phyloP scores from a whole-genome alignment of 129 eudicot genomes.

The Pulicaria dysenterica region DNA sequence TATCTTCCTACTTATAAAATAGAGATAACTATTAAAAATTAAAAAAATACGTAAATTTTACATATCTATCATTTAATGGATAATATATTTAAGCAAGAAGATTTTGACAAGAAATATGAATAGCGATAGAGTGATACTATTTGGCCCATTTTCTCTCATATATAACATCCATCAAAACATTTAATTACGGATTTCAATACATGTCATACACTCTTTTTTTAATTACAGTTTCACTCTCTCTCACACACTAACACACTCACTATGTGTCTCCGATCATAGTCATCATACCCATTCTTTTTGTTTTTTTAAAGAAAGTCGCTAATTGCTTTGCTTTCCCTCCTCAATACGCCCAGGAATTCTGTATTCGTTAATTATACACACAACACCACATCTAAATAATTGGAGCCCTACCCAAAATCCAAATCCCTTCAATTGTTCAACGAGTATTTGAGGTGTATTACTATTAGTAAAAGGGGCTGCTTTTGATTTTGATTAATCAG shows the following conservation, averaged over 20 bases:
- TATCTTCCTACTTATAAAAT: no score
- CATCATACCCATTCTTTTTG: not conserved
- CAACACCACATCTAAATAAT: conserved; percentile 11
- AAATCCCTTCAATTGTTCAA: conserved; percentile 13
- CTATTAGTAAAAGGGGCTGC: not conserved
- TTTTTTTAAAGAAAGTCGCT: not conserved
- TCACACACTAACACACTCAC: conserved; percentile 25
- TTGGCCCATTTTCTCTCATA: no score
- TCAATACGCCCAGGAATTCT: conserved; percentile 7
- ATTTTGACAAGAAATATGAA: no score
- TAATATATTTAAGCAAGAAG: no score
- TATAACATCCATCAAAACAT: no score
- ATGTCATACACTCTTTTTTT: no score
- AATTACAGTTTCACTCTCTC: conserved; percentile 44
- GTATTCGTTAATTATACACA: not conserved
- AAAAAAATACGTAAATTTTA: no score
- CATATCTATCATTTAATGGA: no score
- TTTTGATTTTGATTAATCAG: not conserved
- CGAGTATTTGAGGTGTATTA: not conserved
- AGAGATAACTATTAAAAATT: no score
- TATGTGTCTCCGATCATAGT: conserved; percentile 11
- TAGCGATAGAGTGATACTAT: no score
- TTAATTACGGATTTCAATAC: no score
- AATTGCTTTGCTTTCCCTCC: not conserved
- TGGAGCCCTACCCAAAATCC: conserved; percentile 19